Conservation (phyloP, 129 eudicot species). For the Centella asiatica region DNA sequence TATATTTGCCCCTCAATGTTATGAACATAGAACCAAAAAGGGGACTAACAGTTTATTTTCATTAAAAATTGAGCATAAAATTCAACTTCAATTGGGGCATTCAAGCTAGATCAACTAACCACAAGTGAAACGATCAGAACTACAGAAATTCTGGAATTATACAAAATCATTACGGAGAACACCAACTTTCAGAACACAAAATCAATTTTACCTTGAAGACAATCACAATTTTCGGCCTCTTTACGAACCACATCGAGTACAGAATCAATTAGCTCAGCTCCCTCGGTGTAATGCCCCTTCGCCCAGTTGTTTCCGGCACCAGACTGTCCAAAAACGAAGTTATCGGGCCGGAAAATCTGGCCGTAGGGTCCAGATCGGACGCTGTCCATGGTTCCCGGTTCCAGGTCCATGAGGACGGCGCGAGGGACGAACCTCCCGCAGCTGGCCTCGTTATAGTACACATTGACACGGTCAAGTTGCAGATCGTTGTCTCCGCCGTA, state of each 20-base stretch:
- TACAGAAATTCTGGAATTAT: conserved; percentile 8
- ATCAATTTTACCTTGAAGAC: conserved; percentile 33
- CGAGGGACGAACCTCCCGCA: conserved; percentile 80
- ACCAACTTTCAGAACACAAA: too few species aligned
- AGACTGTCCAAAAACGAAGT: too few species aligned
- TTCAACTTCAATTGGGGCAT: too few species aligned
- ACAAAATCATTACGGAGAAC: not conserved
- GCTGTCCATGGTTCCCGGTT: conserved; percentile 78
- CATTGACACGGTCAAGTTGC: conserved; percentile 66
- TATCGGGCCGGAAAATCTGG: too few species aligned
- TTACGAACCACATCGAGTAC: conserved; percentile 70
- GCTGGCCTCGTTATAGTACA: conserved; percentile 73
- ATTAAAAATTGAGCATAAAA: too few species aligned
- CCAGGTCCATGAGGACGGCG: conserved; percentile 77
- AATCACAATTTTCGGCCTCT: conserved; percentile 81
- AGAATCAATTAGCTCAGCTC: too few species aligned
- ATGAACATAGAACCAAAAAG: too few species aligned
- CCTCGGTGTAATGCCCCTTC: too few species aligned
- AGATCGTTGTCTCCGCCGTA: conserved; percentile 49
- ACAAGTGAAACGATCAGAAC: conserved; percentile 1
- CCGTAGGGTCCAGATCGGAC: conserved; percentile 71
- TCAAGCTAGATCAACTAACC: too few species aligned
- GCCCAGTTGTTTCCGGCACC: too few species aligned
- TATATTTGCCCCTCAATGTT: too few species aligned
- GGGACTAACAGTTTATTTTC: too few species aligned